Percentiles rank a stretch among this genome's conserved stretches.
Evolutionary conservation across 495 filamentous ascomycete genomes (phyloP).

Genomic region (Trichoderma erinaceum): DNA sequence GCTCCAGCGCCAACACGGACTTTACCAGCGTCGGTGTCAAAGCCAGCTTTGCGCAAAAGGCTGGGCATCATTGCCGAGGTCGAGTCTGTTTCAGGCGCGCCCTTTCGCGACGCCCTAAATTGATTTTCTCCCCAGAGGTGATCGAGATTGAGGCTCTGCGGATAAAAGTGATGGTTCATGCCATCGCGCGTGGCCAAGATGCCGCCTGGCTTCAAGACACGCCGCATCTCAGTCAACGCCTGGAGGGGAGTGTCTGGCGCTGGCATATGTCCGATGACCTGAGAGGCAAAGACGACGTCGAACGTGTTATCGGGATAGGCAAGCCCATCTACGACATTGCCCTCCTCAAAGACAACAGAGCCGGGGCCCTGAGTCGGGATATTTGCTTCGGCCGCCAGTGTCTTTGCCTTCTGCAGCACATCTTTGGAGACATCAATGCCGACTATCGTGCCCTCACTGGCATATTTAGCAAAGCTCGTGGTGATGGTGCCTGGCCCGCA

Average conservation of each 20-base stretch:
- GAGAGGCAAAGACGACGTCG: constrained; percentile 50
- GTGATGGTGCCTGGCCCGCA: constrained; percentile 55
- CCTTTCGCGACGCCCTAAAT: constrained; percentile 21
- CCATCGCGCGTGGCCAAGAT: constrained; percentile 47
- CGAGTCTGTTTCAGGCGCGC: constrained; percentile 20
- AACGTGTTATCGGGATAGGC: constrained; percentile 42
- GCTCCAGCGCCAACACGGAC: constrained; percentile 28
- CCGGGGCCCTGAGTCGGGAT: constrained; percentile 19
- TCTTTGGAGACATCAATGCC: constrained; percentile 22
- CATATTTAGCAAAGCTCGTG: constrained; percentile 40
- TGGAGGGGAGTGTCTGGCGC: constrained; percentile 26
- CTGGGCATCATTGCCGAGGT: constrained; percentile 29
- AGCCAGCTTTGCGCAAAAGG: constrained; percentile 29
- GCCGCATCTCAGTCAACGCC: constrained; percentile 26
- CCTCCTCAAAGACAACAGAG: constrained; percentile 41
- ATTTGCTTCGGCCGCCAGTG: constrained; percentile 17
- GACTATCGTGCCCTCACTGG: constrained; percentile 37
- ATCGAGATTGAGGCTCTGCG: constrained; percentile 24
- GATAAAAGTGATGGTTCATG: constrained; percentile 32
- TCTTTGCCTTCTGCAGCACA: constrained; percentile 25
- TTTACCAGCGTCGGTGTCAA: constrained; percentile 30
- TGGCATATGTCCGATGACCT: constrained; percentile 48
- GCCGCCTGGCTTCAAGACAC: constrained; percentile 33
- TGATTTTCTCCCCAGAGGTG: constrained; percentile 29
- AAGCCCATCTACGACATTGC: constrained; percentile 30